Conservation (phyloP, 495 filamentous ascomycete species). For the Podospora pseudocomata region DNA sequence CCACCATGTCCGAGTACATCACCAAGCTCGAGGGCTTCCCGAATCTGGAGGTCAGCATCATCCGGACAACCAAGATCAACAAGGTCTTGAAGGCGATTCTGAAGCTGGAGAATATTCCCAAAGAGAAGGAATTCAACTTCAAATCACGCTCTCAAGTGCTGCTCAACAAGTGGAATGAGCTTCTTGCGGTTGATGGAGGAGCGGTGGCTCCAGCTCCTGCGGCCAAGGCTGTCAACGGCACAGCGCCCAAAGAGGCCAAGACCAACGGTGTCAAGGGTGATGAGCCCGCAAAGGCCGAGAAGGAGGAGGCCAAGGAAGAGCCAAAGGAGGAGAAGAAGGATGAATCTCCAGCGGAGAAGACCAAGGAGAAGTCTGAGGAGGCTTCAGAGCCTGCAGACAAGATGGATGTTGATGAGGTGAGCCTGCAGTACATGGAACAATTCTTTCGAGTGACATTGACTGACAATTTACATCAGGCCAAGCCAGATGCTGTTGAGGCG, state of each 20-base stretch:
- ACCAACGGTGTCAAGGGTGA: conserved; percentile 45
- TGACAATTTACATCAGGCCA: conserved; percentile 12
- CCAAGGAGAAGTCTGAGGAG: conserved; percentile 20
- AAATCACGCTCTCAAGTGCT: conserved; percentile 70
- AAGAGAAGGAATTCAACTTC: conserved; percentile 81
- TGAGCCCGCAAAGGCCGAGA: conserved; percentile 50
- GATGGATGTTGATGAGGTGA: conserved; percentile 35
- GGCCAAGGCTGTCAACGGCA: conserved; percentile 14
- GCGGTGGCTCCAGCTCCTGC: conserved; percentile 26
- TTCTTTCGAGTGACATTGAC: background rate
- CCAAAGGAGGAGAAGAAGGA: conserved; percentile 26
- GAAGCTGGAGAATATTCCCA: conserved; percentile 75
- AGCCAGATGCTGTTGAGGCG: conserved; percentile 29
- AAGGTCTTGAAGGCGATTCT: conserved; percentile 90
- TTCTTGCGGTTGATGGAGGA: conserved; percentile 55
- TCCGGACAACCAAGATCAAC: conserved; percentile 84
- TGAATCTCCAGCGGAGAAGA: conserved; percentile 21
- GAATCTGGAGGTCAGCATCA: conserved; percentile 81
- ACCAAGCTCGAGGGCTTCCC: conserved; percentile 71
- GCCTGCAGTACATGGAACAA: background rate
- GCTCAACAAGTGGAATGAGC: conserved; percentile 76
- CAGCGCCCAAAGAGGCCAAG: conserved; percentile 7
- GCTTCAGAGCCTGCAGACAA: conserved; percentile 26
- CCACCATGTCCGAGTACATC: conserved; percentile 72
- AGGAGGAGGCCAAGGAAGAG: conserved; percentile 43